phyloP scores from a whole-genome alignment of 2,329 filamentous ascomycete species.

The Claviceps digitariae region DNA sequence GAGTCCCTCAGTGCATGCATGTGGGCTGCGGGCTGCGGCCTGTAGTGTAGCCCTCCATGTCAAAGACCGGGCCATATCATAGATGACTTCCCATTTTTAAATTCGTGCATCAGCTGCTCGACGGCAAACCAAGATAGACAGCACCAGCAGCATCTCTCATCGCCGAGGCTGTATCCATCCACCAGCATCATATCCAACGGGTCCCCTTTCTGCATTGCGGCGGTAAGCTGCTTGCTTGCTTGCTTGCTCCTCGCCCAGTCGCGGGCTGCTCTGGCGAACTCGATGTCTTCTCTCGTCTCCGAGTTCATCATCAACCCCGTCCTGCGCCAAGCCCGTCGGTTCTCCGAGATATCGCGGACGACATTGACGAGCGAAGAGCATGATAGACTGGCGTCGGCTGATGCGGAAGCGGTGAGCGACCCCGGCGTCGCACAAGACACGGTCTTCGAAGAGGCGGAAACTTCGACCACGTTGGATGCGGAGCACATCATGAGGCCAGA shows the following conservation, averaged over 20 bases:
- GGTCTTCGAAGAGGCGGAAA: conserved; percentile 3
- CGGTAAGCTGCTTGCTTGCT: neutral
- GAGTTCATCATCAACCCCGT: conserved; percentile 55
- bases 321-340: conserved; percentile 50
- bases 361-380: conserved; percentile 23
- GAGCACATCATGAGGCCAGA: conserved; percentile 10
- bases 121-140: neutral
- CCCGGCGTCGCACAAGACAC: conserved; percentile 11
- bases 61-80: neutral
- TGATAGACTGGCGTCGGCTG: conserved; percentile 9
- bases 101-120: neutral
- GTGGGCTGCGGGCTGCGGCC: neutral
- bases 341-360: conserved; percentile 37
- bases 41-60: no score
- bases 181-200: neutral
- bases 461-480: neutral
- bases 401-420: conserved; percentile 15
- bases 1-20: neutral
- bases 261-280: conserved; percentile 7
- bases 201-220: neutral
- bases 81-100: neutral
- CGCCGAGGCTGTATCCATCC: neutral
- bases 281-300: conserved; percentile 50
- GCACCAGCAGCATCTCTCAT: neutral
- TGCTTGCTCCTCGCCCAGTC: neutral